Evolutionary conservation across 177 flowering plant genomes (phyloP).

Genomic region (Vitis hybrid): DNA sequence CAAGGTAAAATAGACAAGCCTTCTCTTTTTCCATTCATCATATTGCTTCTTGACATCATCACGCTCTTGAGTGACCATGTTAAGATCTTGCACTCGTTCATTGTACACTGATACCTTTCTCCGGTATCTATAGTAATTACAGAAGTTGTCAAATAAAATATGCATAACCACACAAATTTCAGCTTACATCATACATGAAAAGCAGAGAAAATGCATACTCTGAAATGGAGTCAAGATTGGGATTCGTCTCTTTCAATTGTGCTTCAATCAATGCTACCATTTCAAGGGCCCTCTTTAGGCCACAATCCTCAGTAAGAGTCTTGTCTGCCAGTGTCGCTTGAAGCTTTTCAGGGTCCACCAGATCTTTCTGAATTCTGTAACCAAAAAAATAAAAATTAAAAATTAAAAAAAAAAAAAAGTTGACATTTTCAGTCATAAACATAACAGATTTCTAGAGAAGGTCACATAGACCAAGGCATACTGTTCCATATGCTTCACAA

Average conservation of each 20-base stretch:
- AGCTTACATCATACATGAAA: background rate
- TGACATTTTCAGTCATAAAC: background rate
- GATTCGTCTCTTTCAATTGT: constrained; percentile 94
- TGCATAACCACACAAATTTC: background rate
- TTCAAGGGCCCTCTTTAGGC: constrained; percentile 73
- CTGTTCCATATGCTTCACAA: constrained; percentile 87
- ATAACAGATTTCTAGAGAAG: background rate
- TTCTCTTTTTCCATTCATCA: constrained; percentile 90
- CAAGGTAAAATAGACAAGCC: constrained; percentile 36
- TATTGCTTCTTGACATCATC: constrained; percentile 85
- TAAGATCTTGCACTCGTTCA: constrained; percentile 86
- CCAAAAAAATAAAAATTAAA: constrained; percentile 11
- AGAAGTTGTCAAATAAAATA: background rate
- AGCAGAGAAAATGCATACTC: constrained; percentile 52
- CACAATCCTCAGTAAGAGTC: constrained; percentile 46
- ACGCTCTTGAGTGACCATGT: constrained; percentile 74
- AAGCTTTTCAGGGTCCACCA: constrained; percentile 82
- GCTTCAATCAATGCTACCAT: constrained; percentile 85
- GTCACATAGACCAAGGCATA: constrained; percentile 33
- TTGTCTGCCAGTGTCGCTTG: constrained; percentile 59
- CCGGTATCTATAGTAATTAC: constrained; percentile 54
- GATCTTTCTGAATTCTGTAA: constrained; percentile 83
- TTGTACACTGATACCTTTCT: constrained; percentile 70
- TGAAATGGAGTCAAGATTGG: constrained; percentile 94
- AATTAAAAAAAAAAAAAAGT: constrained; percentile 1